Evolutionary conservation across 2,329 filamentous ascomycete genomes (phyloP), one percentile per base, ranked within the genome.

Genomic region (Aspergillus novofumigatus): DNA sequence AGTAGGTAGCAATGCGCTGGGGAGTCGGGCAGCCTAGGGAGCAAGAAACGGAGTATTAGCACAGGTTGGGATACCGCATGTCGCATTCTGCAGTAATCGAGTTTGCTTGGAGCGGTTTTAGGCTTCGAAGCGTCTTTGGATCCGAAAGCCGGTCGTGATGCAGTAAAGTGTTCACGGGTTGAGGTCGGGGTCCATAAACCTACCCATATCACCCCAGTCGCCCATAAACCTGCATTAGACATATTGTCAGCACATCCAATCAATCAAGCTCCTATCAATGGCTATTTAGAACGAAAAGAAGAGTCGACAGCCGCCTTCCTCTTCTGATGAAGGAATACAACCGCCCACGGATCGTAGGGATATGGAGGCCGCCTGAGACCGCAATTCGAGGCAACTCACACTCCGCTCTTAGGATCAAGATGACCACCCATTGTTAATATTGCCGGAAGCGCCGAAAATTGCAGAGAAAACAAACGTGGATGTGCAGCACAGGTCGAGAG

Each of bases 191-290:
- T 32, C 58, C n/a, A 58, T 56, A 65, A 65, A 85, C 86, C 80
- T 84, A 91, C 89, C 89, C 64, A 92, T 78, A 69, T 80, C 78
- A 70, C 90, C 90, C 88, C 89, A 93, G 75, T 78, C 77, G 67
- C 90, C 90, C 58, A 92, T 78, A 76, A 81, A 92, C 74, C 90
- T 92, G 67, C 65, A 62, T 21, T 59, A 59, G 54, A 26, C 52
- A 49, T 42, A 53, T 28, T 47, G 63, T 77, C 59, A 75, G 69
- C 58, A 49, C 52, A 50, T 55, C 41, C 21, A 26, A 35, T 23
- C 23, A 47, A 25, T 14, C 21, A 25, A 47, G 14, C 10, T 23
- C 26, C 21, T n/a, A 11, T 20, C 21, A 23, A 25, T 25, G 21
- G 44, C 21, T 23, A 47, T 47, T 7, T 7, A 17, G 44, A 14